A percentile compares a stretch with the other conserved stretches of the same genome.
Conservation (phyloP, 1,284 basidiomycete species). For the Gomphus bonarii region DNA sequence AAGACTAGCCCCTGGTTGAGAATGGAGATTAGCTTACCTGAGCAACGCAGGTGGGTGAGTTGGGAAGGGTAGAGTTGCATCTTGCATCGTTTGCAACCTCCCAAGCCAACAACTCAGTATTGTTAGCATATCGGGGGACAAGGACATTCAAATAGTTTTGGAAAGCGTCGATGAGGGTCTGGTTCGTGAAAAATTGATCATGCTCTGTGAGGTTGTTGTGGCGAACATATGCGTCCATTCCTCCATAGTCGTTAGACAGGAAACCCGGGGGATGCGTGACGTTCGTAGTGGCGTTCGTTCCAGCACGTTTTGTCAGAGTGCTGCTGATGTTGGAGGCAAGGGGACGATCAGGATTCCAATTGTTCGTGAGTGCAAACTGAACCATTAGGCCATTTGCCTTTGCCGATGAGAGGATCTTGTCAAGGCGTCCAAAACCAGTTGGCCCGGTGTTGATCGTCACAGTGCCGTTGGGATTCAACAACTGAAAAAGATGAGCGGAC, state of each 20-base stretch:
- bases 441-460: constrained; percentile 22
- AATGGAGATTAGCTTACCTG: neutral
- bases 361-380: constrained; percentile 24
- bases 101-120: constrained; percentile 45
- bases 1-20: neutral
- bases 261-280: constrained; percentile 37
- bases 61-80: constrained; percentile 13
- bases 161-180: constrained; percentile 38
- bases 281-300: constrained; percentile 26
- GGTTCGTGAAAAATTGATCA: constrained; percentile 48
- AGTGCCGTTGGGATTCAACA: constrained; percentile 21
- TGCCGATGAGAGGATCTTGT: constrained; percentile 21
- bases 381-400: constrained; percentile 21
- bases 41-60: constrained; percentile 1
- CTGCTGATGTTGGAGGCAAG: constrained; percentile 21
- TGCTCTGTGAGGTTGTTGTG: constrained; percentile 36
- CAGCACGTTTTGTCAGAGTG: constrained; percentile 22
- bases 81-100: constrained; percentile 57
- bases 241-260: constrained; percentile 56
- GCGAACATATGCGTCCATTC: constrained; percentile 57
- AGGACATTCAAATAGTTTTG: constrained; percentile 45
- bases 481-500: neutral
- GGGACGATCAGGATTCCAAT: constrained; percentile 29
- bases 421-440: constrained; percentile 23
- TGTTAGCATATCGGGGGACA: constrained; percentile 43